Evolutionary conservation across 495 filamentous ascomycete genomes (phyloP), one percentile per base, ranked within the genome.

Genomic region (Penicillium verhagenii): DNA sequence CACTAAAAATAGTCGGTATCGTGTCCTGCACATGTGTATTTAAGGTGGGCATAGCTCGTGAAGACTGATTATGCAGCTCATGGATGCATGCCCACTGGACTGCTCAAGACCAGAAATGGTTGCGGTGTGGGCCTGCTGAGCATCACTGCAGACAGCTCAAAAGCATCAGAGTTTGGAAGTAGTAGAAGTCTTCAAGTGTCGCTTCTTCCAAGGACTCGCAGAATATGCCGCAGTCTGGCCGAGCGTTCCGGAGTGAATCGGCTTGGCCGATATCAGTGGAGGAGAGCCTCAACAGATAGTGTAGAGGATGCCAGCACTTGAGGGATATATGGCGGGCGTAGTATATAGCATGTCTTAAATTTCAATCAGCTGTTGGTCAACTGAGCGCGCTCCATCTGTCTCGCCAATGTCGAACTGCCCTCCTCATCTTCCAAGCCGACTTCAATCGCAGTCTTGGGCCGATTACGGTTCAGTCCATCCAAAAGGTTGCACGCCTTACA

Each of bases 401-500:
- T 66, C 56, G 72, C 72, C 48, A 86, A 57, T 16, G 78, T 82
- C 19, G 80, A 75, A 58, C 81, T 82, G 43, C 68, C 70, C 50
- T 83, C 80, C 59, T 82, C 79, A 31, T 82, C 82, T 47, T 83
- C 78, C 26, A 72, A 59, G 4, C 66, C 72, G 21, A 73, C 67
- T 57, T 82, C 79, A 48, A 95, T 87, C 52, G 83, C 76, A 52
- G 86, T 90, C 74, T 87, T 88, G 19, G 94, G 87, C 29, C 92
- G 74, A 62, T 89, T 96, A 75, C 92, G 95, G 65, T 97, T 97
- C 54, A 98, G 70, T 0, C 89, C 90, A 57, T 97, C 92, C 11
- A 98, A 81, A 16, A 98, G 77, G 52, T 82, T 85, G 72, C 94
- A 98, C 1, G 94, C 94, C 71, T 98, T 95, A 72, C 94, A 98